A percentile compares a stretch with the other conserved stretches of the same genome.
These are phyloP conservation scores for Hericium alpestre DNA, from an alignment of 768 basidiomycete species.

Conservation along the genomic window DNA sequence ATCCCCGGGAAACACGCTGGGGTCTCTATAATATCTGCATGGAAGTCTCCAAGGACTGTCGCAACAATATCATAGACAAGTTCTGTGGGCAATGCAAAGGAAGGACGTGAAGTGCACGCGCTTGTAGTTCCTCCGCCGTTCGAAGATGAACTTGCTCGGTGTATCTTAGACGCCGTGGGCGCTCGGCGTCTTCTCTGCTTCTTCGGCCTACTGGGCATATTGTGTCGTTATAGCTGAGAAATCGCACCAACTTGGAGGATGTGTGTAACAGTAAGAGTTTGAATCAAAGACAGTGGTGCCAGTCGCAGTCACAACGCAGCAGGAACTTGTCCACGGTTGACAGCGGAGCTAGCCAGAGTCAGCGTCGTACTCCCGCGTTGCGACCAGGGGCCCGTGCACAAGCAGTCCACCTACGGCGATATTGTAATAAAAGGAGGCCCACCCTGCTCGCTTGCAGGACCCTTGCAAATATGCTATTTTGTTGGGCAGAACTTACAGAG, in stretches of 20 bases:
- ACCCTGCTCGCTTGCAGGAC: too few relatives aligned
- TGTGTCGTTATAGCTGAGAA: neutral
- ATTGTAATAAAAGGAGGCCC: too few relatives aligned
- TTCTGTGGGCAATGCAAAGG: conserved; percentile 8
- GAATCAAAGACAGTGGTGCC: too few relatives aligned
- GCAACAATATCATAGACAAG: conserved; percentile 8
- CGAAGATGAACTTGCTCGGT: neutral
- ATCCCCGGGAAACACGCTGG: neutral
- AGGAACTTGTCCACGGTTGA: neutral
- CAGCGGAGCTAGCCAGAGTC: neutral
- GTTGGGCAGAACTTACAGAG: neutral
- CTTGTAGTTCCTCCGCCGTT: neutral
- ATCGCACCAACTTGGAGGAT: neutral
- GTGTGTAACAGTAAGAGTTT: neutral
- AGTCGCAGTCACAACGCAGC: neutral
- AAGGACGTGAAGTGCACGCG: neutral
- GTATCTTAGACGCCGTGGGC: neutral
- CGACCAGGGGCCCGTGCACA: too few relatives aligned
- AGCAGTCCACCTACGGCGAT: too few relatives aligned
- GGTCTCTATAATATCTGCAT: conserved; percentile 6
- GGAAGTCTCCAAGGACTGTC: conserved; percentile 6
- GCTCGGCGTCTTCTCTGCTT: neutral
- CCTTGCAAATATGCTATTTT: too few relatives aligned
- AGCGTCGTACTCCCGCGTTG: too few relatives aligned
- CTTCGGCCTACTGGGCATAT: neutral